A percentile compares a stretch with the other conserved stretches of the same genome.
Evolutionary conservation across 345 rosid species (phyloP).

Genomic region (Salix udensis): DNA sequence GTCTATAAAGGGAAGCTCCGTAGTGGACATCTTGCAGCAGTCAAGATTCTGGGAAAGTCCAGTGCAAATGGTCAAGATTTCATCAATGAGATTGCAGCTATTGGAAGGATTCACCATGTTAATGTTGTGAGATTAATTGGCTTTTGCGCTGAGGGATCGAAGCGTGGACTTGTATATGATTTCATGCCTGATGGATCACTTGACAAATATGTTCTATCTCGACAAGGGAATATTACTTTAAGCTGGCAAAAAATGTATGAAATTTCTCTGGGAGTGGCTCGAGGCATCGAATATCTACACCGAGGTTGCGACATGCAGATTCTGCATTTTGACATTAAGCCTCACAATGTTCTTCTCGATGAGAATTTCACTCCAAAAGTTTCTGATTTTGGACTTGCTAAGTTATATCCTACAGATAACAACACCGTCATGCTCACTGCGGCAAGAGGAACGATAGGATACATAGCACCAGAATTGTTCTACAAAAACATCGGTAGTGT

Average conservation of each 20-base stretch:
- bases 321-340: not conserved
- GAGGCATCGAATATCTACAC: constrained; percentile 15
- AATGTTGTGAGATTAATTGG: constrained; percentile 13
- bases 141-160: constrained; percentile 6
- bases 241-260: constrained; percentile 9
- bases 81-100: too few species aligned
- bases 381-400: not conserved
- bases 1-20: constrained; percentile 19
- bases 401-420: not conserved
- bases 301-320: constrained; percentile 20
- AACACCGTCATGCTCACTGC: not conserved
- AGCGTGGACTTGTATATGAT: constrained; percentile 7
- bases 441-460: not conserved
- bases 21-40: constrained; percentile 6
- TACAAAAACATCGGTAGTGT: constrained; percentile 17
- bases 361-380: not conserved
- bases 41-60: too few species aligned
- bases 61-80: too few species aligned
- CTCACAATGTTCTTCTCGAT: not conserved
- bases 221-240: not conserved
- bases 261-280: constrained; percentile 12
- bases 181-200: constrained; percentile 19
- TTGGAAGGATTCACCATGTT: not conserved
- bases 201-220: not conserved
- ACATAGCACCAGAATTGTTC: constrained; percentile 6